Conservation (phyloP, 306 rosid species). For the Gynostemma pentaphyllum region DNA sequence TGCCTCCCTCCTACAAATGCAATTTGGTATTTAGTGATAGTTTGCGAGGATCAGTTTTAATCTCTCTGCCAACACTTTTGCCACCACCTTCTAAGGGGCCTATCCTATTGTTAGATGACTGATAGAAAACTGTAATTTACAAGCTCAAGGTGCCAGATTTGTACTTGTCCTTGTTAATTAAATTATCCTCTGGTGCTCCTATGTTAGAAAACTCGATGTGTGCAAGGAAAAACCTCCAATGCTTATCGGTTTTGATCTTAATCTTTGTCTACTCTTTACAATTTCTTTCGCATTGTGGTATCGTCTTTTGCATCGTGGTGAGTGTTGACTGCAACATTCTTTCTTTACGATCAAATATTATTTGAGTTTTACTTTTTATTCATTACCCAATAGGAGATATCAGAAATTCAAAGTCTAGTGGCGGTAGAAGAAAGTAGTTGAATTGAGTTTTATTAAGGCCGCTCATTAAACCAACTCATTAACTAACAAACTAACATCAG, state of each 20-base stretch:
- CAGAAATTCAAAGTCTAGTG: slow-evolving; percentile 8
- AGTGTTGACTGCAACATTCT: neutral
- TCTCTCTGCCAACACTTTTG: too few species aligned
- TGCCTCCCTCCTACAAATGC: too few species aligned
- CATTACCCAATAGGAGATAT: slow-evolving; percentile 3
- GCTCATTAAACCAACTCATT: too few species aligned
- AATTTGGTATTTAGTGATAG: too few species aligned
- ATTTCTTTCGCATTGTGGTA: neutral
- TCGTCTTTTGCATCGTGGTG: neutral
- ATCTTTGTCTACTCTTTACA: neutral
- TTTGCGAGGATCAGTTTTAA: too few species aligned
- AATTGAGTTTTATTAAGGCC: too few species aligned
- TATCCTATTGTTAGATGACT: too few species aligned
- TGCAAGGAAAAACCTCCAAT: neutral
- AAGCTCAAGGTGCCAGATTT: neutral
- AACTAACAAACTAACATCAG: too few species aligned
- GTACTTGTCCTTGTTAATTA: neutral
- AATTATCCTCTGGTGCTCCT: neutral
- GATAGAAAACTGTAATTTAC: neutral
- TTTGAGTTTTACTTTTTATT: neutral
- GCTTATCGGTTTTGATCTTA: too few species aligned
- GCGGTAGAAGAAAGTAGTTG: slow-evolving; percentile 7
- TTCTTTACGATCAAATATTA: neutral
- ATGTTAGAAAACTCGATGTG: neutral
- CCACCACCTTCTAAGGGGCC: too few species aligned